These are phyloP conservation scores for Fonsecaea monophora DNA, from an alignment of 2,329 filamentous ascomycete genomes.

Conservation along the genomic window DNA sequence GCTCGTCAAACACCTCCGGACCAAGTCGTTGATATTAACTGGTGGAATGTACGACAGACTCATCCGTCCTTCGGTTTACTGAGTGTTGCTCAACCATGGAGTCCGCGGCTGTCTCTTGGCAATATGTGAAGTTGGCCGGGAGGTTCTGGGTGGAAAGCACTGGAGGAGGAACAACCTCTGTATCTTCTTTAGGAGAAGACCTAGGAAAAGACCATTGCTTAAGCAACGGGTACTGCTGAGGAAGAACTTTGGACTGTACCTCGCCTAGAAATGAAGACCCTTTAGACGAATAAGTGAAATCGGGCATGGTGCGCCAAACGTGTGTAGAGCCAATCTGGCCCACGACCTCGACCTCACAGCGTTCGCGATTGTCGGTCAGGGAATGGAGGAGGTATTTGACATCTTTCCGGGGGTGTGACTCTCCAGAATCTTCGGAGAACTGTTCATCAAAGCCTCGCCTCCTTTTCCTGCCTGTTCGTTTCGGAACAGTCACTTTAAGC, in stretches of 20 bases:
- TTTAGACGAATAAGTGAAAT: slow-evolving; percentile 81
- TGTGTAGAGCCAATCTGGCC: slow-evolving; percentile 80
- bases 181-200: slow-evolving; percentile 63
- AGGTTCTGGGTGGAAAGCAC: slow-evolving; percentile 40
- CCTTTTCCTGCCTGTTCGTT: slow-evolving; percentile 81
- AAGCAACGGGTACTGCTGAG: slow-evolving; percentile 70
- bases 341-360: slow-evolving; percentile 72
- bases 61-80: slow-evolving; percentile 66
- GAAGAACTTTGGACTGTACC: slow-evolving; percentile 73
- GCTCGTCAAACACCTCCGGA: slow-evolving; percentile 63
- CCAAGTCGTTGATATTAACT: slow-evolving; percentile 68
- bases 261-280: slow-evolving; percentile 72
- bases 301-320: slow-evolving; percentile 79
- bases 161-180: slow-evolving; percentile 75
- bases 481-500: slow-evolving; percentile 85
- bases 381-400: slow-evolving; percentile 65
- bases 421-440: slow-evolving; percentile 59
- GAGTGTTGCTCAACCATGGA: slow-evolving; percentile 62
- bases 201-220: slow-evolving; percentile 72
- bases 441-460: slow-evolving; percentile 77
- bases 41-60: slow-evolving; percentile 64
- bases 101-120: slow-evolving; percentile 81
- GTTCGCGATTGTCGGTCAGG: slow-evolving; percentile 72
- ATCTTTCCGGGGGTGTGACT: slow-evolving; percentile 55
- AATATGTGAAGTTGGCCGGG: slow-evolving; percentile 62